These are phyloP conservation scores for Lepiota venenata DNA, from an alignment of 768 basidiomycete species.

Conservation along the genomic window DNA sequence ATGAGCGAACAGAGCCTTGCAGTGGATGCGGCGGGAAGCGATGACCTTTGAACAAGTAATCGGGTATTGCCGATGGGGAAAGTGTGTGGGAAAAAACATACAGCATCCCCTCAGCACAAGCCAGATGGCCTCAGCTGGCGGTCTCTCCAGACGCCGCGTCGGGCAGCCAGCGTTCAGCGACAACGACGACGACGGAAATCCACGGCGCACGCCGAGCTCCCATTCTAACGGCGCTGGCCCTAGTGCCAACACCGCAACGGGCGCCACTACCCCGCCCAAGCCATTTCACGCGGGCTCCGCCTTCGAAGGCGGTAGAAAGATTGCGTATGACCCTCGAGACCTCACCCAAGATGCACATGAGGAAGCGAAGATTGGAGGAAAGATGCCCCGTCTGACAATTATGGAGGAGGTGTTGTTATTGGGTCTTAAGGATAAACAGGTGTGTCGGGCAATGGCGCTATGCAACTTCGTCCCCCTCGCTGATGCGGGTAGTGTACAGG, in stretches of 20 bases:
- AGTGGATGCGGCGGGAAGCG: too few relatives aligned
- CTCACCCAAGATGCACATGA: constrained; percentile 66
- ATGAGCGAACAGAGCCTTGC: not conserved
- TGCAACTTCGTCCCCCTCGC: not conserved
- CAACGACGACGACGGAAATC: constrained; percentile 32
- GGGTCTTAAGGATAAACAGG: constrained; percentile 96
- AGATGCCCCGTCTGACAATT: constrained; percentile 83
- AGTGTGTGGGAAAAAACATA: not conserved
- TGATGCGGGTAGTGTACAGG: constrained; percentile 28
- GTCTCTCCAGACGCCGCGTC: constrained; percentile 58
- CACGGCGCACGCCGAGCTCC: constrained; percentile 14
- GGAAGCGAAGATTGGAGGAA: constrained; percentile 59
- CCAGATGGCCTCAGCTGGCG: constrained; percentile 43
- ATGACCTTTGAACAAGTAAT: not conserved
- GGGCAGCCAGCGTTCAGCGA: constrained; percentile 35
- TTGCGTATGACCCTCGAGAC: constrained; percentile 94
- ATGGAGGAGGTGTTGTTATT: constrained; percentile 96
- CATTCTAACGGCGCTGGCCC: not conserved
- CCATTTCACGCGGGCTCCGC: constrained; percentile 72
- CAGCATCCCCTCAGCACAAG: not conserved
- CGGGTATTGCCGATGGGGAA: not conserved
- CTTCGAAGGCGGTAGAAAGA: constrained; percentile 80
- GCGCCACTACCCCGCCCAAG: constrained; percentile 18
- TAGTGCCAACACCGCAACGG: constrained; percentile 14
- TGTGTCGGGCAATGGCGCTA: constrained; percentile 27